Conservation (phyloP, 257 asterid genomes). For the Nicotiana knightiana region DNA sequence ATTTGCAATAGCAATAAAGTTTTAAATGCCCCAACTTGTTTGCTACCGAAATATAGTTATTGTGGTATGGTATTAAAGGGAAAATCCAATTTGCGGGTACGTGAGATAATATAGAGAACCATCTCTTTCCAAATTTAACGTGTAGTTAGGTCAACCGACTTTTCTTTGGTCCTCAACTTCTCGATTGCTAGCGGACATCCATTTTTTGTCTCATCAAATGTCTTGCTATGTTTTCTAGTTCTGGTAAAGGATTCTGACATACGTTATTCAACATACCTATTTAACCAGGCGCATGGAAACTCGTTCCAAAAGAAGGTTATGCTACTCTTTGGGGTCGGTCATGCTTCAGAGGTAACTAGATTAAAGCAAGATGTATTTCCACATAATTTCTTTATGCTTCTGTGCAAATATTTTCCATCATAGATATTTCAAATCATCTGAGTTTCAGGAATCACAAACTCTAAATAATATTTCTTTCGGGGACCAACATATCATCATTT, state of each 20-base stretch:
- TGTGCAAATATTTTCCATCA: neutral
- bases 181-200: neutral
- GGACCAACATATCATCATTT: neutral
- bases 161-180: neutral
- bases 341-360: slow-evolving; percentile 61
- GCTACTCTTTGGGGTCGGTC: slow-evolving; percentile 74
- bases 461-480: neutral
- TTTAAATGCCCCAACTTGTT: too few relatives aligned
- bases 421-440: neutral
- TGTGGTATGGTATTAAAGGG: neutral
- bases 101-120: neutral
- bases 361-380: neutral
- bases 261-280: neutral
- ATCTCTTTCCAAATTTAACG: neutral
- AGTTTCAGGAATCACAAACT: neutral
- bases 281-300: slow-evolving; percentile 75
- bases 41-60: too few relatives aligned
- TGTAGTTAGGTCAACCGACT: neutral
- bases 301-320: slow-evolving; percentile 91
- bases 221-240: neutral
- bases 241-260: neutral
- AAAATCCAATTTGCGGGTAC: neutral
- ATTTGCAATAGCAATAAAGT: neutral
- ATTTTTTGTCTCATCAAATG: neutral
- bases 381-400: neutral